These are phyloP conservation scores for Globisporangium cylindrosporum DNA, from an alignment of 352 stramenopile genomes.

Conservation along the genomic window DNA sequence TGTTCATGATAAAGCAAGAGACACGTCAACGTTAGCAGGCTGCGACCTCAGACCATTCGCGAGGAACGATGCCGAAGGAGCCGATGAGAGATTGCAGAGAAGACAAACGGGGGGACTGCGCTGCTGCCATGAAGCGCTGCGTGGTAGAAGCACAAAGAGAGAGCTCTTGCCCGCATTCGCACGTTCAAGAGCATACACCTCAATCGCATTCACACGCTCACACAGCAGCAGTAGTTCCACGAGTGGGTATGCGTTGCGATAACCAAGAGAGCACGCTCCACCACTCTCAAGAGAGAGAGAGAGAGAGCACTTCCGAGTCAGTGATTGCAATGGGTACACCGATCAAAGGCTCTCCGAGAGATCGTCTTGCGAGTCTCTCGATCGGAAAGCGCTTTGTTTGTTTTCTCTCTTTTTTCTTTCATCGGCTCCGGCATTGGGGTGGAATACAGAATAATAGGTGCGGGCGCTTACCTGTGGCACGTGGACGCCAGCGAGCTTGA, in stretches of 20 bases:
- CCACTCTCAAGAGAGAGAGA: not conserved
- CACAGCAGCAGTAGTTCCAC: constrained; percentile 2
- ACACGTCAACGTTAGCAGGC: constrained; percentile 14
- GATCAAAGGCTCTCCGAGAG: constrained; percentile 20
- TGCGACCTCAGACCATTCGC: constrained; percentile 39
- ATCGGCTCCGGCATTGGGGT: constrained; percentile 84
- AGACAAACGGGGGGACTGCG: not conserved
- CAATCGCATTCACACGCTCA: not conserved
- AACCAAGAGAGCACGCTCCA: not conserved
- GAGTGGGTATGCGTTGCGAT: constrained; percentile 6
- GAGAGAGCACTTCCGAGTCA: constrained; percentile 14
- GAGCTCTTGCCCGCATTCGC: not conserved
- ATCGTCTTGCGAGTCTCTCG: constrained; percentile 14
- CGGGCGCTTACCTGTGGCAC: constrained; percentile 76
- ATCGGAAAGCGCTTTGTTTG: constrained; percentile 16
- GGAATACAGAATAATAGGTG: constrained; percentile 11
- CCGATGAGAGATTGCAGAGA: constrained; percentile 30
- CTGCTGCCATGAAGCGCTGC: not conserved
- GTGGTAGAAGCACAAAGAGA: not conserved
- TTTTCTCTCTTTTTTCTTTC: constrained; percentile 28
- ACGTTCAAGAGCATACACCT: not conserved
- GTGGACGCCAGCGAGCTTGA: constrained; percentile 90
- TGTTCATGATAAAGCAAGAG: constrained; percentile 25
- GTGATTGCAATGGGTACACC: constrained; percentile 65
- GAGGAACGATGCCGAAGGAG: constrained; percentile 36